Evolutionary conservation across 352 stramenopile species (phyloP).

Genomic region (Thraustochytrium sp.): DNA sequence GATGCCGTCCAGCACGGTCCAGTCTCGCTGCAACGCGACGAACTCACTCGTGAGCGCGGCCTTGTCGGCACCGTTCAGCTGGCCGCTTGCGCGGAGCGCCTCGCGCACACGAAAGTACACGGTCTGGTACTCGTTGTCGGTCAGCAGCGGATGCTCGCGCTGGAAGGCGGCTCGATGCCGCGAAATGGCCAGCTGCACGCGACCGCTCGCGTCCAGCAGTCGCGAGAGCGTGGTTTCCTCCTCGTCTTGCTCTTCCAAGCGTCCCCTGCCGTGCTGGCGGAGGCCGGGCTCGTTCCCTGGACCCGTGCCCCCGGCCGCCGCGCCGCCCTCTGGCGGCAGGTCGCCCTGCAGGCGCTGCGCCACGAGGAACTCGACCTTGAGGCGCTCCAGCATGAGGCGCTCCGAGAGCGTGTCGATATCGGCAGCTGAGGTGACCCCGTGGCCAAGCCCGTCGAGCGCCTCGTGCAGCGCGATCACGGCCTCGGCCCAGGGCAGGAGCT

Average conservation of each 20-base stretch:
- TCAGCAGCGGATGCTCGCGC: background rate
- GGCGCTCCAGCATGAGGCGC: background rate
- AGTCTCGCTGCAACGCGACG: background rate
- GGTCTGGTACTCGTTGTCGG: background rate
- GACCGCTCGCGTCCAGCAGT: background rate
- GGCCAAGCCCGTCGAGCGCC: background rate
- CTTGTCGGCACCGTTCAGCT: no score
- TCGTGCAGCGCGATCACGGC: background rate
- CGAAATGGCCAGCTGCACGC: conserved; percentile 4
- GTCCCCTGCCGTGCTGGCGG: no score
- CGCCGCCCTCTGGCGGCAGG: background rate
- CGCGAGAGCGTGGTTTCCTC: background rate
- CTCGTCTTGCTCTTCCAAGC: background rate
- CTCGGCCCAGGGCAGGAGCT: conserved; percentile 17
- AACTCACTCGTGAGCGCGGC: background rate
- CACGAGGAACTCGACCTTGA: conserved; percentile 32
- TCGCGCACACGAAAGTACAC: conserved; percentile 20
- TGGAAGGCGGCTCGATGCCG: background rate
- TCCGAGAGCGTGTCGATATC: background rate
- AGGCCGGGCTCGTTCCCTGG: no score
- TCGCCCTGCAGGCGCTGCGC: background rate
- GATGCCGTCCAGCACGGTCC: conserved; percentile 8
- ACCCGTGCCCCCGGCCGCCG: no score
- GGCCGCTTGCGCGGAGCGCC: background rate
- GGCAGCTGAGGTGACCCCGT: background rate